Percentiles rank a stretch among this genome's conserved stretches.
phyloP scores from a whole-genome alignment of 208 protist species.

The Phytomonas francai region DNA sequence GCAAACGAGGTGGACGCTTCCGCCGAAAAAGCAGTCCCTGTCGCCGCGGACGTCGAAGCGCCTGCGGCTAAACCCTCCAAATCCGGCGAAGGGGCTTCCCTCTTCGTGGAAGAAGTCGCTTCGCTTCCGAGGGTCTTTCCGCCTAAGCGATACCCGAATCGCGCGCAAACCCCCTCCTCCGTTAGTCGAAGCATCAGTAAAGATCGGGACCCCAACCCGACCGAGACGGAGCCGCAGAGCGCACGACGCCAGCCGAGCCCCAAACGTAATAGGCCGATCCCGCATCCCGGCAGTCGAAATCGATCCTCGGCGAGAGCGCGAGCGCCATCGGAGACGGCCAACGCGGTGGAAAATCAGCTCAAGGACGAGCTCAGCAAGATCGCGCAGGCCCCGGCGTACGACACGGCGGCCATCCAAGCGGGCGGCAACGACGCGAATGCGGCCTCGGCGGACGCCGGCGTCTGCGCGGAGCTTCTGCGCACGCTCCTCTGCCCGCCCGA shows the following conservation, averaged over 20 bases:
- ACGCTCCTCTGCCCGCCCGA: constrained; percentile 54
- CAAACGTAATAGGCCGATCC: not conserved
- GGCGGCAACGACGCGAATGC: not conserved
- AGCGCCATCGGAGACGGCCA: not conserved
- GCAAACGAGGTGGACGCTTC: not conserved
- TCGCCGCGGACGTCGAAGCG: not conserved
- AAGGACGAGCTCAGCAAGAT: not conserved
- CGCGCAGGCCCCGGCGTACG: not conserved
- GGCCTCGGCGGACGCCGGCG: not conserved
- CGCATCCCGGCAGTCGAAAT: not conserved
- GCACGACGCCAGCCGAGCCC: not conserved
- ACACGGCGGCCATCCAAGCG: not conserved
- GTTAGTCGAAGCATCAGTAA: not conserved
- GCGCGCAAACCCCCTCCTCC: not conserved
- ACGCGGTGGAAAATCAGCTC: not conserved
- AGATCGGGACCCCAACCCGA: not conserved
- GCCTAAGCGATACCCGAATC: not conserved
- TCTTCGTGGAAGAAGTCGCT: not conserved
- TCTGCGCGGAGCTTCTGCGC: constrained; percentile 44
- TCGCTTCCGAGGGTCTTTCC: not conserved
- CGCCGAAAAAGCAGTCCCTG: not conserved
- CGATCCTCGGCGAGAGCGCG: not conserved
- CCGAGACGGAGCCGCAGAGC: not conserved
- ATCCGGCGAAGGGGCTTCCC: not conserved
- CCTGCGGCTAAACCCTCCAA: not conserved